These are phyloP conservation scores for Cyclanthera cordifolia DNA, from an alignment of 306 rosid species.

Conservation along the genomic window DNA sequence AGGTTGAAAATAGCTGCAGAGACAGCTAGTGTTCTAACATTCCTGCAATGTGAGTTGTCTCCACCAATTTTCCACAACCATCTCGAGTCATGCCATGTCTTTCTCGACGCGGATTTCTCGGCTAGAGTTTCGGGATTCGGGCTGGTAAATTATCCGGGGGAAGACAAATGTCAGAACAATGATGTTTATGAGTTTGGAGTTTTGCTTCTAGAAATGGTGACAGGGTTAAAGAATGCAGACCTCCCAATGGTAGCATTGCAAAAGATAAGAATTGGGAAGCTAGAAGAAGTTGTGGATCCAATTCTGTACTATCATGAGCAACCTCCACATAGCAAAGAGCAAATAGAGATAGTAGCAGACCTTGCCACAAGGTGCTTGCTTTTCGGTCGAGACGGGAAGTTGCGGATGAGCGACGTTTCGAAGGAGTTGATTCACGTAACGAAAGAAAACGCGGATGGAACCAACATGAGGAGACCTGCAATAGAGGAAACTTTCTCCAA, in stretches of 20 bases:
- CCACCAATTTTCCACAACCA: slow-evolving; percentile 79
- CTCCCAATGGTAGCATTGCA: slow-evolving; percentile 44
- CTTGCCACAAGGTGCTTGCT: slow-evolving; percentile 78
- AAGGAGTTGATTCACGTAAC: slow-evolving; percentile 45
- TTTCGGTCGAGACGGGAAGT: slow-evolving; percentile 69
- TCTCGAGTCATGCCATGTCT: slow-evolving; percentile 51
- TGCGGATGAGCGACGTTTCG: slow-evolving; percentile 68
- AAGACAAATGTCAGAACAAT: slow-evolving; percentile 31
- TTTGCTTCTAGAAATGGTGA: slow-evolving; percentile 62
- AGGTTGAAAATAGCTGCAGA: slow-evolving; percentile 70
- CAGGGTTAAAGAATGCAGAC: slow-evolving; percentile 57
- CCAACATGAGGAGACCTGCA: slow-evolving; percentile 34
- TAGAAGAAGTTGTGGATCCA: slow-evolving; percentile 78
- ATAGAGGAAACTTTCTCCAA: slow-evolving; percentile 88
- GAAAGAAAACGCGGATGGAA: slow-evolving; percentile 45
- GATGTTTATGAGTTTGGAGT: slow-evolving; percentile 80
- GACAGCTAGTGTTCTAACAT: slow-evolving; percentile 57
- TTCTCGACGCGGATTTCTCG: slow-evolving; percentile 46
- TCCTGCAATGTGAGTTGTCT: slow-evolving; percentile 51
- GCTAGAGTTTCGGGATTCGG: slow-evolving; percentile 66
- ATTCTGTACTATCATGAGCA: slow-evolving; percentile 59
- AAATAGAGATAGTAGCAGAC: slow-evolving; percentile 67
- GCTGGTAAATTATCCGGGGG: slow-evolving; percentile 21
- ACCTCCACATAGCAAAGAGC: slow-evolving; percentile 42
- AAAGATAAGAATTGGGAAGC: slow-evolving; percentile 55